These are phyloP conservation scores for Gossypium davidsonii DNA, from an alignment of 441 rosid species.

Conservation along the genomic window DNA sequence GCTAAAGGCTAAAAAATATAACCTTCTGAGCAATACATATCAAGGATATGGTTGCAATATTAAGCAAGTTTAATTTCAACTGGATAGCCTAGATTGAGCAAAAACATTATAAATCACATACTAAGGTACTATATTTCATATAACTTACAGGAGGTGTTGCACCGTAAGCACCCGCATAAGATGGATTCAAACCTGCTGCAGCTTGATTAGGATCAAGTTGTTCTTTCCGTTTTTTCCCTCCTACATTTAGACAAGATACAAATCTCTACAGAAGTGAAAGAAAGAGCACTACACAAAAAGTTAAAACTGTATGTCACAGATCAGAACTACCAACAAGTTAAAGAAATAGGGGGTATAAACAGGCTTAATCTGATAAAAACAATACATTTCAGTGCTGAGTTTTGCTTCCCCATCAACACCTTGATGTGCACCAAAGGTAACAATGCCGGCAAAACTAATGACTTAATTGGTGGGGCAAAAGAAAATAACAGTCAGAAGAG, in stretches of 20 bases:
- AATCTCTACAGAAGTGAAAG: not conserved
- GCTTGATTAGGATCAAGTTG: constrained; percentile 67
- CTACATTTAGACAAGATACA: constrained; percentile 10
- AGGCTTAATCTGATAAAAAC: not conserved
- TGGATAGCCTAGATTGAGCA: not conserved
- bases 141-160: constrained; percentile 68
- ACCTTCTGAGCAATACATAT: not conserved
- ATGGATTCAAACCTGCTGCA: constrained; percentile 44
- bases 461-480: too few relatives aligned
- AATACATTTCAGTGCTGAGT: too few relatives aligned
- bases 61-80: not conserved
- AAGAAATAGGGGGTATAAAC: not conserved
- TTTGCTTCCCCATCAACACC: too few relatives aligned
- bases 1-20: not conserved
- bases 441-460: too few relatives aligned
- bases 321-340: not conserved
- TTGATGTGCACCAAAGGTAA: too few relatives aligned
- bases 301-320: not conserved
- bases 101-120: not conserved
- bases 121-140: not conserved
- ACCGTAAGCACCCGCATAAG: constrained; percentile 65
- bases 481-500: too few relatives aligned
- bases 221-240: constrained; percentile 77
- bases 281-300: not conserved
- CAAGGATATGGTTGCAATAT: not conserved